Percentiles rank a stretch among this genome's conserved stretches.
These are phyloP conservation scores for Antrodiella citrinella DNA, from an alignment of 768 basidiomycete species.

Conservation along the genomic window DNA sequence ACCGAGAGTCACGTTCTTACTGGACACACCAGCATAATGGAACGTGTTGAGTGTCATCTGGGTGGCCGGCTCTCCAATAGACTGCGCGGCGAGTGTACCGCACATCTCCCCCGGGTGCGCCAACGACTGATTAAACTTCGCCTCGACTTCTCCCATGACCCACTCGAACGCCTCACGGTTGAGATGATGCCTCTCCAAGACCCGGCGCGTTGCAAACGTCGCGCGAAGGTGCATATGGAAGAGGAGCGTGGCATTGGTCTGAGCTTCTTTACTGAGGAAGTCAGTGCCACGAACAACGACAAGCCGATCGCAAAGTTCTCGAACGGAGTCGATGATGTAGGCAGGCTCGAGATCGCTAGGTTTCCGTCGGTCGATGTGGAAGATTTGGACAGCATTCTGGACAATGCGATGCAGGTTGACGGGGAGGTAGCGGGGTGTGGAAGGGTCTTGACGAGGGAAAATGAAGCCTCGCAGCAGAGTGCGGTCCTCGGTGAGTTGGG, in stretches of 20 bases:
- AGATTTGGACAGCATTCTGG: slow-evolving; percentile 92
- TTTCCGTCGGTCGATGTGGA: slow-evolving; percentile 92
- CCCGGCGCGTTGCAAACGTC: slow-evolving; percentile 78
- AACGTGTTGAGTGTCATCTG: slow-evolving; percentile 99
- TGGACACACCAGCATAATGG: slow-evolving; percentile 99
- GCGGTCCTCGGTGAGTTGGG: slow-evolving; percentile 66
- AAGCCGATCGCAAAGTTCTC: slow-evolving; percentile 66
- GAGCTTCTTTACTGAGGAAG: slow-evolving; percentile 62
- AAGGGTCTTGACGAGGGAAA: slow-evolving; percentile 70
- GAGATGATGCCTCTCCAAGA: slow-evolving; percentile 82
- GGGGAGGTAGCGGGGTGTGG: slow-evolving; percentile 76
- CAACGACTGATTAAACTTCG: slow-evolving; percentile 90
- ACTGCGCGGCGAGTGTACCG: slow-evolving; percentile 94
- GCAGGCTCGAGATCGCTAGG: slow-evolving; percentile 87
- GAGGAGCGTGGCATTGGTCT: slow-evolving; percentile 82
- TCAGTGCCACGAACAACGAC: slow-evolving; percentile 87
- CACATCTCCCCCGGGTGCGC: slow-evolving; percentile 99
- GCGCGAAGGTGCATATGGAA: slow-evolving; percentile 93
- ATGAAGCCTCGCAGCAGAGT: slow-evolving; percentile 70
- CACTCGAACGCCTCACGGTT: slow-evolving; percentile 95
- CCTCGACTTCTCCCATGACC: slow-evolving; percentile 91
- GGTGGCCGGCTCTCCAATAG: slow-evolving; percentile 98
- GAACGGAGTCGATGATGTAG: slow-evolving; percentile 77
- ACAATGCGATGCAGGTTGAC: slow-evolving; percentile 95
- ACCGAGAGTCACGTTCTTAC: slow-evolving; percentile 98